phyloP scores from a whole-genome alignment of 306 rosid genomes.

The apple (Malus domestica) region DNA sequence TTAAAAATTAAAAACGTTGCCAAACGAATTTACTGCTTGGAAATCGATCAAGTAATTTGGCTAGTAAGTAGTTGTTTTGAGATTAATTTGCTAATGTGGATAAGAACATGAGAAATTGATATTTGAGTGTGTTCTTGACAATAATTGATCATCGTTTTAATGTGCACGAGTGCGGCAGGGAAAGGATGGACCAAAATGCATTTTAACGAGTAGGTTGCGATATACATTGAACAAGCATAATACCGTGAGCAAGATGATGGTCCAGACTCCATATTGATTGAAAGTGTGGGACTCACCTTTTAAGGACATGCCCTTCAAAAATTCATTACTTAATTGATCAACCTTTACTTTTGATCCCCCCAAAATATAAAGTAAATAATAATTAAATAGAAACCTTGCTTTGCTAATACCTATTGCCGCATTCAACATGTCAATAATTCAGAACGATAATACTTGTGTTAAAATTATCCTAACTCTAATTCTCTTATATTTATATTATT shows the following conservation, averaged over 20 bases:
- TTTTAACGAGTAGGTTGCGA: not conserved
- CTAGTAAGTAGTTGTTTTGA: not conserved
- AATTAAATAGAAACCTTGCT: not conserved
- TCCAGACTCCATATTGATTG: not conserved
- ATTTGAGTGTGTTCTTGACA: not conserved
- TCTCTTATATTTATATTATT: not conserved
- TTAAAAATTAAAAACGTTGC: too few relatives aligned
- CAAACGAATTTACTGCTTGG: not conserved
- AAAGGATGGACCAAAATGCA: conserved; percentile 5
- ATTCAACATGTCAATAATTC: not conserved
- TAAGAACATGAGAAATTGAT: not conserved
- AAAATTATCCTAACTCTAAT: not conserved
- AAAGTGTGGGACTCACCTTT: not conserved
- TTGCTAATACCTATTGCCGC: not conserved
- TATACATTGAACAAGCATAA: not conserved
- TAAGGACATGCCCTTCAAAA: not conserved
- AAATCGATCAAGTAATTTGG: not conserved
- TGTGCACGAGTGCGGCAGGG: conserved; percentile 6
- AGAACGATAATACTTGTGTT: not conserved
- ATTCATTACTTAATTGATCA: too few relatives aligned
- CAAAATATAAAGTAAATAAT: not conserved
- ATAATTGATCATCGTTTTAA: not conserved
- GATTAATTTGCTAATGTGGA: not conserved
- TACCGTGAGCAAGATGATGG: not conserved
- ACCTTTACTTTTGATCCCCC: not conserved